Evolutionary conservation across 768 basidiomycete genomes (phyloP), one percentile per base, ranked within the genome.

Genomic region (Suillus subalutaceus): DNA sequence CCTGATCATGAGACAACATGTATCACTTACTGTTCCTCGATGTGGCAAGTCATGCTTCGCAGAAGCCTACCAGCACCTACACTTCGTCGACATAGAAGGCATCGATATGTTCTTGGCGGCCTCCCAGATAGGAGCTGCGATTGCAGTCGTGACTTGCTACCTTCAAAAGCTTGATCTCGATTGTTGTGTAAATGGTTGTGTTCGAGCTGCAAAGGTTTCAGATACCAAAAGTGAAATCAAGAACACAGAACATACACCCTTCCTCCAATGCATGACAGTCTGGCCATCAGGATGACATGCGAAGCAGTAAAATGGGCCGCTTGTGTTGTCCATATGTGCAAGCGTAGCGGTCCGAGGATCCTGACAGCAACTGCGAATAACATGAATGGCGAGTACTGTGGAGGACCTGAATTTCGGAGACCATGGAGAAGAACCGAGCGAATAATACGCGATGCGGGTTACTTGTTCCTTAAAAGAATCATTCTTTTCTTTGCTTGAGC

Each of bases 311-410:
- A 43, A 60, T 6, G 59, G 59, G 12, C 41, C 4, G 2, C 41
- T 43, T 23, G n/a, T 43, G 3, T 18, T 43, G 62, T 78, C 74
- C 74, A 76, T 74, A 60, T 77, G 75, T 52, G 68, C 41, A 38
- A 70, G 65, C 62, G 71, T 71, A 44, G 68, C 67, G 30, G 66
- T 70, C 48, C 43, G 48, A 43, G 74, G 75, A 44, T 78, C 74
- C 59, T 43, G 59, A 30, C 41, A 40, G 26, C 59, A 60, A 32
- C 59, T 60, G 26, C 41, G 59, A 20, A 60, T 60, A 26, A 60
- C 59, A 32, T 44, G 59, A 43, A 43, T 60, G 30, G 59, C 59
- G 10, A 60, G 59, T 60, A 30, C 41, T 43, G 59, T 43, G 18
- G 59, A 60, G 6, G 59, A 43, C 26, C 59, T 60, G 40, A 60